Evolutionary conservation across 257 asterid genomes (phyloP), one percentile per base, ranked within the genome.

Genomic region (Capsicum chinense): DNA sequence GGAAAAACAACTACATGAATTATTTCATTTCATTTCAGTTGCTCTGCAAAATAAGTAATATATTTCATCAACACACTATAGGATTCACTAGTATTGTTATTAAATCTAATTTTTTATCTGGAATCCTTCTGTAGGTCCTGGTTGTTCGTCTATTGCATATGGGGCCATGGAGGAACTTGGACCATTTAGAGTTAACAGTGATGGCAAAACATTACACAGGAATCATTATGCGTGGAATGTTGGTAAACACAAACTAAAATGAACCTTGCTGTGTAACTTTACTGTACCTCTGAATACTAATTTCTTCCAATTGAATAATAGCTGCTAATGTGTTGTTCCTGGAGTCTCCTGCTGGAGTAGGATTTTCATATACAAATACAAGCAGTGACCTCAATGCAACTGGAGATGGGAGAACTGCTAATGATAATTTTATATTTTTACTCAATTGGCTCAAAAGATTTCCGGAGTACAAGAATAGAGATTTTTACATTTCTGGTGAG

Each of bases 331-430:
- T 86, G 66, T 66, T 89, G 7, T 90, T 90, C 90, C 76, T 90
- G 83, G 93, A 90, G 83, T 89, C 92, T 7, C 91, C 91, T 5
- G 90, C 86, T 17, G 91, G 91, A 0, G 90, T 89, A 26, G 94
- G 94, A 52, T 91, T 91, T 89, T 91, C 91, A 0, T 89, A 89
- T 50, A 88, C 92, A 50, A 91, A 91, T 86, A 88, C 87, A 1
- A 44, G 86, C 42, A 70, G 88, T 11, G 88, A 84, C 73, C 84
- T 85, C 10, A 67, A 82, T 80, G 62, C 15, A 63, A 85, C 85
- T 2, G 91, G 89, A 5, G 91, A 88, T 16, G 78, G 83, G 5
- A 74, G 84, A 10, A 88, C 91, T 2, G 88, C 92, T 2, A 54
- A n/a, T 3, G 93, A 89, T 84, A 84, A 92, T 47, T 83, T 87